Conservation (phyloP, 768 basidiomycete species). For the Lactarius sanguifluus region DNA sequence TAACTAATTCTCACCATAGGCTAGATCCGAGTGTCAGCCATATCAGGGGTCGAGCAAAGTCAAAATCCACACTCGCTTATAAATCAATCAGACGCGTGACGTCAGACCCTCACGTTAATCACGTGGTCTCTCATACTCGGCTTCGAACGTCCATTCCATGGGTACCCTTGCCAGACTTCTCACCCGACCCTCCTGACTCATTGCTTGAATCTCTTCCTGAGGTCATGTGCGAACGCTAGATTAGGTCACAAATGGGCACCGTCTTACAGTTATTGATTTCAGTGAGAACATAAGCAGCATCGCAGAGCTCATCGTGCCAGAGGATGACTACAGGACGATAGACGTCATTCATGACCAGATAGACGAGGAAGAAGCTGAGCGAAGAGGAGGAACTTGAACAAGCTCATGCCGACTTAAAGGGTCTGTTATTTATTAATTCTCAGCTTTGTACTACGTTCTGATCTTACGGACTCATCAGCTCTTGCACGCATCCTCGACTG, state of each 20-base stretch:
- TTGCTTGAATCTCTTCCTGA: constrained; percentile 19
- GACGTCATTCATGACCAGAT: constrained; percentile 72
- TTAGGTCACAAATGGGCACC: not conserved
- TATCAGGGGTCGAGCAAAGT: not conserved
- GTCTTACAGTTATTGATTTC: not conserved
- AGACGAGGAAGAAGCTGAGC: constrained; percentile 51
- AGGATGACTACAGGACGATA: constrained; percentile 76
- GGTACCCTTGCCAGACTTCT: not conserved
- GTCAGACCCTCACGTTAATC: constrained; percentile 24
- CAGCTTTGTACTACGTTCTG: not conserved
- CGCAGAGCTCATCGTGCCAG: constrained; percentile 71
- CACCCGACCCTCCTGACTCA: not conserved
- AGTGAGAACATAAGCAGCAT: constrained; percentile 72
- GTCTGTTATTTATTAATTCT: constrained; percentile 36
- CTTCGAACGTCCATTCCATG: not conserved
- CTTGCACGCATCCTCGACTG: constrained; percentile 63
- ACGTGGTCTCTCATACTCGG: constrained; percentile 11
- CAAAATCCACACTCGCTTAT: not conserved
- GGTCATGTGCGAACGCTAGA: constrained; percentile 16
- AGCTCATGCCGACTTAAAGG: constrained; percentile 62
- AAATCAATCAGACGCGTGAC: constrained; percentile 20
- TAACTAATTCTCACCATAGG: constrained; percentile 22
- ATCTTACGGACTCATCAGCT: constrained; percentile 43
- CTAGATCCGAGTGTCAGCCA: not conserved
- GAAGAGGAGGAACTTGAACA: constrained; percentile 71